Evolutionary conservation across 805 yeast genomes (phyloP).

Genomic region (Barnettozyma sucrosica): DNA sequence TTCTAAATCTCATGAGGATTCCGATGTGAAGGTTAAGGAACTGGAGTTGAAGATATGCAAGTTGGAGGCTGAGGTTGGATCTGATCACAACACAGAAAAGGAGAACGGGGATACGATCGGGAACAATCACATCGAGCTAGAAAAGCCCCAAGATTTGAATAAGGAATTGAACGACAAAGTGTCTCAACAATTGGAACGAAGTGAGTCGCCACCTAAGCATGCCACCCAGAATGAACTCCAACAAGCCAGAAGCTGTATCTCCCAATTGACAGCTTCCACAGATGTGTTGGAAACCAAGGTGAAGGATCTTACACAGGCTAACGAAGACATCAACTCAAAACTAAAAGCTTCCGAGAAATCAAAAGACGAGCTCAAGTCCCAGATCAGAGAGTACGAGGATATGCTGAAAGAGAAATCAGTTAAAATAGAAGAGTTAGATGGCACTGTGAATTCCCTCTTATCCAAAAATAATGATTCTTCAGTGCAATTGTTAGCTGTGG

Average conservation of each 20-base stretch:
- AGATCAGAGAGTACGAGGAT: background rate
- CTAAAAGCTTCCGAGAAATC: background rate
- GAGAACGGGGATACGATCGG: background rate
- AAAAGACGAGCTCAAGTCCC: background rate
- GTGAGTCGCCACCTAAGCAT: background rate
- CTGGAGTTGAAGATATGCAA: slow-evolving; percentile 9
- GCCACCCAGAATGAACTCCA: background rate
- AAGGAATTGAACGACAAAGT: background rate
- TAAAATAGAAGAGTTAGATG: background rate
- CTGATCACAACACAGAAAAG: background rate
- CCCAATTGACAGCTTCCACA: background rate
- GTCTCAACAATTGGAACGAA: background rate
- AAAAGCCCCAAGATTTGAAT: background rate
- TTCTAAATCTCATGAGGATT: slow-evolving; percentile 4
- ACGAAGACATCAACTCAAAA: background rate
- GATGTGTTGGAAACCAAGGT: background rate
- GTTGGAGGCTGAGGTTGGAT: slow-evolving; percentile 9
- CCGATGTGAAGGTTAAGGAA: slow-evolving; percentile 2
- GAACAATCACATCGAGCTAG: no score
- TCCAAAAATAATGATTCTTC: background rate
- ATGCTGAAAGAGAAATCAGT: background rate
- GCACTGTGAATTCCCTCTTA: background rate
- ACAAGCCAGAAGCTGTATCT: background rate
- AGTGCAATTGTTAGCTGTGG: background rate
- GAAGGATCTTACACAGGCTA: background rate